Evolutionary conservation across 2,329 filamentous ascomycete genomes (phyloP).

Genomic region (Colletotrichum gigasporum): DNA sequence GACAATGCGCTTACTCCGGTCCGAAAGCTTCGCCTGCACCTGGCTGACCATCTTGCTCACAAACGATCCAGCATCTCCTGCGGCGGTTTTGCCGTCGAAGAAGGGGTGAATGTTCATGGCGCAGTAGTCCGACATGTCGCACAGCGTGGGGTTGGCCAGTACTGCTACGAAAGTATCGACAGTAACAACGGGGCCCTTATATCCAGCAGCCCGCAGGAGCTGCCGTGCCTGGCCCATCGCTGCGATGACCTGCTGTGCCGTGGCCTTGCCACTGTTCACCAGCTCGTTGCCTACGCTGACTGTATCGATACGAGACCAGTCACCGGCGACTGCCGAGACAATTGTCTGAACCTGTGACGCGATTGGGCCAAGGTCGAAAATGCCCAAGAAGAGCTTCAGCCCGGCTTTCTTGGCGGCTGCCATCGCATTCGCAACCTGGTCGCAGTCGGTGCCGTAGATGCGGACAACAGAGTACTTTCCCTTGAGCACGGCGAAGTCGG

Average conservation of each 20-base stretch:
- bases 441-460: conserved; percentile 83
- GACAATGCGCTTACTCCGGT: conserved; percentile 67
- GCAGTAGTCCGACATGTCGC: conserved; percentile 78
- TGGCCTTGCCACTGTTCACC: conserved; percentile 70
- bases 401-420: conserved; percentile 70
- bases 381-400: conserved; percentile 78
- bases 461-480: conserved; percentile 71
- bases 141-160: conserved; percentile 74
- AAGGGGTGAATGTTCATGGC: conserved; percentile 87
- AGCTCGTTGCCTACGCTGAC: conserved; percentile 85
- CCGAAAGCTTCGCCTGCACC: conserved; percentile 52
- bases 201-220: conserved; percentile 70
- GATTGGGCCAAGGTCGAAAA: conserved; percentile 71
- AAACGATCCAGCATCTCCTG: conserved; percentile 73
- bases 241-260: conserved; percentile 61
- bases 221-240: conserved; percentile 67
- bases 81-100: conserved; percentile 73
- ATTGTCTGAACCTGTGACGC: conserved; percentile 68
- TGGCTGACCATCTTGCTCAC: conserved; percentile 63
- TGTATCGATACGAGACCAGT: conserved; percentile 77
- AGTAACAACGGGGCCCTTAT: conserved; percentile 77
- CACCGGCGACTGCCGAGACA: conserved; percentile 63
- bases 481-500: conserved; percentile 68
- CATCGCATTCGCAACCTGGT: conserved; percentile 73
- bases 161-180: conserved; percentile 82